Evolutionary conservation across 163 green algal genomes (phyloP), one percentile per base, ranked within the genome.

Genomic region (Chlamydomonas reinhardtii): DNA sequence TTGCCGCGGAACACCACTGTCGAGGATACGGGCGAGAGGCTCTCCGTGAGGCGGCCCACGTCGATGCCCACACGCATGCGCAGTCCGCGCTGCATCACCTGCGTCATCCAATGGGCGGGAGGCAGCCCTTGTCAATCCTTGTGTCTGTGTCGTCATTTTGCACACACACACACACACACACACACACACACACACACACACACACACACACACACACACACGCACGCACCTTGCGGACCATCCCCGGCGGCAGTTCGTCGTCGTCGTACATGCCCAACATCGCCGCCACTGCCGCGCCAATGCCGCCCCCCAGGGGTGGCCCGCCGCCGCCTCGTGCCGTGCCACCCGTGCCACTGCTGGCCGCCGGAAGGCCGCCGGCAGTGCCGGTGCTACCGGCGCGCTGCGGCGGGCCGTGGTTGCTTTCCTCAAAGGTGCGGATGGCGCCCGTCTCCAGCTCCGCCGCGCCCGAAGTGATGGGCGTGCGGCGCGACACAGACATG

Each of bases 41-140:
- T 73, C 68, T 88, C 80, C 3, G 64, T 89, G 9, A 84, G 71
- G 17, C 59, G 73, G 5, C 87, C 87, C 72, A 85, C 66, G n/a
- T 83, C 76, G 4, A 91, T 82, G 35, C 87, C 87, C 72, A 87
- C 84, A 24, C 83, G 83, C 82, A 91, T 76, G 27, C 87, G 73
- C 68, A 91, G 87, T 22, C 87, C 87, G 29, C 81, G 77, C 61
- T 72, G 39, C 34, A 86, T 22, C 48, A 88, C 73, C 43, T 68
- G 62, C 19, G 48, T 8, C 39, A 48, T 48, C 48, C 11, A 56
- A 14, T 1, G 48, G 11, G 48, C 48, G 48, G 11, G 9, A 56
- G 39, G 39, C 39, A 8, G 39, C 39, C 5, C 39, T 56, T 17
- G 48, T n/a, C n/a, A n/a, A n/a, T n/a, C n/a, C n/a, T n/a, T n/a